Percentiles rank a stretch among this genome's conserved stretches.
Evolutionary conservation across 192 early-diverging fungal genomes (phyloP).

Genomic region (Ramicandelaber brevisporus): DNA sequence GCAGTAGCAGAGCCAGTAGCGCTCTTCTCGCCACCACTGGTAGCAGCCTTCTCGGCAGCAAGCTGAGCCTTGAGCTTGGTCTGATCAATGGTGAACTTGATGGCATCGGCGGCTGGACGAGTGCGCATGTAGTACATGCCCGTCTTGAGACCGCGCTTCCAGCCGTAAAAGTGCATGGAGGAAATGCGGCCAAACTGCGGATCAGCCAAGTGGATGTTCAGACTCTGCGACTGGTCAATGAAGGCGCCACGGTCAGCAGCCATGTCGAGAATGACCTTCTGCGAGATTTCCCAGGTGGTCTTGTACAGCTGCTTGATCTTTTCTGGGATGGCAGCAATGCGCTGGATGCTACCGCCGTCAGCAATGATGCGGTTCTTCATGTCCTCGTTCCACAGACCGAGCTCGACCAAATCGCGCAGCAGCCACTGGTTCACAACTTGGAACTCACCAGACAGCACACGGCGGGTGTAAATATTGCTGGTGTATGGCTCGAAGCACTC

Average conservation of each 20-base stretch:
- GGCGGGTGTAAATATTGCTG: slow-evolving; percentile 87
- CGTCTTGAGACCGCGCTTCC: slow-evolving; percentile 95
- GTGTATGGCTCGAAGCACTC: slow-evolving; percentile 90
- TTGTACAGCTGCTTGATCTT: slow-evolving; percentile 90
- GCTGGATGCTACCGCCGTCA: slow-evolving; percentile 68
- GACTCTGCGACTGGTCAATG: slow-evolving; percentile 88
- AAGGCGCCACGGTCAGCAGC: slow-evolving; percentile 91
- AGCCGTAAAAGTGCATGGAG: slow-evolving; percentile 94
- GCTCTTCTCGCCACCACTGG: slow-evolving; percentile 6
- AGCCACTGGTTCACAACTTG: slow-evolving; percentile 95
- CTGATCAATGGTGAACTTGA: slow-evolving; percentile 95
- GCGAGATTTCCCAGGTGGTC: slow-evolving; percentile 90
- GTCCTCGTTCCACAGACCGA: slow-evolving; percentile 74
- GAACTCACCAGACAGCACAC: slow-evolving; percentile 92
- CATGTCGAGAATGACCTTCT: slow-evolving; percentile 82
- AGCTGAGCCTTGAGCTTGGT: slow-evolving; percentile 20
- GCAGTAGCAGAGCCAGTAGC: slow-evolving; percentile 1
- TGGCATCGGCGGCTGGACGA: slow-evolving; percentile 85
- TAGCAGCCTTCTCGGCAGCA: slow-evolving; percentile 6
- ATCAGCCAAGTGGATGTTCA: slow-evolving; percentile 90
- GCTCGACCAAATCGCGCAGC: slow-evolving; percentile 80
- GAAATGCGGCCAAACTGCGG: slow-evolving; percentile 85
- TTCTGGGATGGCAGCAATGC: slow-evolving; percentile 46
- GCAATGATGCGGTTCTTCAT: slow-evolving; percentile 89
- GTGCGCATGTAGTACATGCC: slow-evolving; percentile 98